phyloP scores from a whole-genome alignment of 1,139 yeast species.

The Suhomyces taliae region DNA sequence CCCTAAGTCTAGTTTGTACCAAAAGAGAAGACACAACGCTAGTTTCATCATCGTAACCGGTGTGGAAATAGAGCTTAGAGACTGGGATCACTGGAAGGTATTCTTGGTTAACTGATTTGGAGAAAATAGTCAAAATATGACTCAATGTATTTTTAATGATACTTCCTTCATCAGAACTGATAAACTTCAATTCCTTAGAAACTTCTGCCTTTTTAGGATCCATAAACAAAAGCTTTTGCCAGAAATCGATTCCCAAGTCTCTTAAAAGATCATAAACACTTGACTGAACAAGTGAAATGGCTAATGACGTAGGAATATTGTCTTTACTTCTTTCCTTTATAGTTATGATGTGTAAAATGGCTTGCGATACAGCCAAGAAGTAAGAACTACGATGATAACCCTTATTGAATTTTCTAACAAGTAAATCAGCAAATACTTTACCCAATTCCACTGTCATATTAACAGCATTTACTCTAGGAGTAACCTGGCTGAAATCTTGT shows the following conservation, averaged over 20 bases:
- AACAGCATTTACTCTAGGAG: slow-evolving; percentile 42
- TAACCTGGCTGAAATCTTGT: slow-evolving; percentile 37
- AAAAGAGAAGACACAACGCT: slow-evolving; percentile 31
- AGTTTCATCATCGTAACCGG: slow-evolving; percentile 24
- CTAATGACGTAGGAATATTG: slow-evolving; percentile 43
- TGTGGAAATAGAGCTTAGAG: slow-evolving; percentile 26
- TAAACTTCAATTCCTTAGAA: slow-evolving; percentile 36
- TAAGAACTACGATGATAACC: slow-evolving; percentile 10
- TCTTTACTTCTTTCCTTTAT: slow-evolving; percentile 36
- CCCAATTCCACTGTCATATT: slow-evolving; percentile 41
- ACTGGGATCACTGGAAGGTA: slow-evolving; percentile 24
- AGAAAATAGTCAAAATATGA: slow-evolving; percentile 42
- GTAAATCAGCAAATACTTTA: slow-evolving; percentile 24
- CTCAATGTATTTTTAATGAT: slow-evolving; percentile 42
- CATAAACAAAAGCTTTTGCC: slow-evolving; percentile 21
- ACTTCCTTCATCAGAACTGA: slow-evolving; percentile 37
- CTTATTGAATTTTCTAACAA: slow-evolving; percentile 25
- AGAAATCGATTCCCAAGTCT: slow-evolving; percentile 22
- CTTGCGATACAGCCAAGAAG: slow-evolving; percentile 21
- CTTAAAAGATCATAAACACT: slow-evolving; percentile 40
- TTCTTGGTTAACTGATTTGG: slow-evolving; percentile 35
- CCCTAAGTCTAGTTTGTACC: slow-evolving; percentile 41
- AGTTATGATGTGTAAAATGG: slow-evolving; percentile 25
- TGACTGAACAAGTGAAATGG: slow-evolving; percentile 46
- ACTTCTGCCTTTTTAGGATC: slow-evolving; percentile 24